These are phyloP conservation scores for Luvunga scandens DNA, from an alignment of 345 rosid genomes.

Conservation along the genomic window DNA sequence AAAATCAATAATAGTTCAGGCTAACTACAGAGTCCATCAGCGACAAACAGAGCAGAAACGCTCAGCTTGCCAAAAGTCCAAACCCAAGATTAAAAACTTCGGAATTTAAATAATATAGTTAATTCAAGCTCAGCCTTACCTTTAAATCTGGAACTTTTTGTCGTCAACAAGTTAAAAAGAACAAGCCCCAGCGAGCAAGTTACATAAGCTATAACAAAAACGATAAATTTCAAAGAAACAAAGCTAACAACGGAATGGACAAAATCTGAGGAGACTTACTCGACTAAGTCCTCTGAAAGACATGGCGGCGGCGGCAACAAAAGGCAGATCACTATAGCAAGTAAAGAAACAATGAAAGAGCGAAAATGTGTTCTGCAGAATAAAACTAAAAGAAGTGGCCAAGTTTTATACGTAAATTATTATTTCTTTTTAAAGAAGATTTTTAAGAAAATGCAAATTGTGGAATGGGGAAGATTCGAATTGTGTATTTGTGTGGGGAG, in stretches of 20 bases:
- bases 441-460: not conserved
- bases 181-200: not conserved
- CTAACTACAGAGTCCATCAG: no score
- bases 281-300: slow-evolving; percentile 54
- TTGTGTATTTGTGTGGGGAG: not conserved
- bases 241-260: not conserved
- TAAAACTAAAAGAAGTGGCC: not conserved
- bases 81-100: no score
- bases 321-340: not conserved
- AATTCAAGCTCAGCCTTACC: not conserved
- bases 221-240: not conserved
- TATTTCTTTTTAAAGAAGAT: no score
- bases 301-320: slow-evolving; percentile 29
- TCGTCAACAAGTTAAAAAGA: no score
- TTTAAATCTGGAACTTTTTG: not conserved
- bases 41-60: no score
- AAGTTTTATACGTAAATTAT: not conserved
- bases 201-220: not conserved
- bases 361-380: not conserved
- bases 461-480: not conserved
- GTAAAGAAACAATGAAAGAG: not conserved
- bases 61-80: no score
- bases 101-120: no score
- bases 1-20: no score
- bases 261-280: slow-evolving; percentile 20